Percentiles rank a stretch among this genome's conserved stretches.
Conservation (phyloP, 2,329 filamentous ascomycete genomes). For the Colletotrichum gigasporum region DNA sequence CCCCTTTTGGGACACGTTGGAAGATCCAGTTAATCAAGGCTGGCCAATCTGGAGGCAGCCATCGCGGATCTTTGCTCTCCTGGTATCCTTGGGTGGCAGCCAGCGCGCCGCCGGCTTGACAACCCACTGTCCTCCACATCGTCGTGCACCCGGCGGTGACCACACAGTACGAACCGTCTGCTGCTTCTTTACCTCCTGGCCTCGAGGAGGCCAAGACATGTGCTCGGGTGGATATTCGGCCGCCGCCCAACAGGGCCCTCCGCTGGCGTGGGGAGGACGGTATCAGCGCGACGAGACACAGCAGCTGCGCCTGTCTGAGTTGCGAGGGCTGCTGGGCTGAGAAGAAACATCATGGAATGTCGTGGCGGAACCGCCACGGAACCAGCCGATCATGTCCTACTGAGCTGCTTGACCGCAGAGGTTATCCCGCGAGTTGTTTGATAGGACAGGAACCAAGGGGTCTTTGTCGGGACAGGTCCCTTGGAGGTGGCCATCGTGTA, state of each 20-base stretch:
- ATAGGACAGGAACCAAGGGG: neutral
- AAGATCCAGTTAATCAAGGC: constrained; percentile 30
- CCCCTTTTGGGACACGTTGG: constrained; percentile 7
- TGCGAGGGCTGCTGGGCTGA: neutral
- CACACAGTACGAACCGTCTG: constrained; percentile 15
- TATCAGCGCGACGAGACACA: neutral
- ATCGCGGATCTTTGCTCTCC: constrained; percentile 21
- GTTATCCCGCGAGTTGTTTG: too few species aligned
- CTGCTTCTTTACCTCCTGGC: neutral
- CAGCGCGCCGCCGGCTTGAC: neutral
- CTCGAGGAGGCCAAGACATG: too few species aligned
- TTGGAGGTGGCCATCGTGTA: neutral
- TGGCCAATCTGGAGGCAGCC: constrained; percentile 25
- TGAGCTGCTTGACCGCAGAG: too few species aligned
- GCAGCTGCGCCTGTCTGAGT: constrained; percentile 2
- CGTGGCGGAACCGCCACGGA: constrained; percentile 7
- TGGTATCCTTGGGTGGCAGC: neutral
- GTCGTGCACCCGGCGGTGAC: neutral
- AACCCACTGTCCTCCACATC: neutral
- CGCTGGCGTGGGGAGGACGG: neutral
- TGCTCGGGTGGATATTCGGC: neutral
- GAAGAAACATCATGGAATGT: neutral
- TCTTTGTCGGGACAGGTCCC: too few species aligned
- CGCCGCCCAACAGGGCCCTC: constrained; percentile 6
- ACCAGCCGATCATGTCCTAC: too few species aligned